Evolutionary conservation across 148 eudicot genomes (phyloP).

Genomic region (Rhododendron griersonianum): DNA sequence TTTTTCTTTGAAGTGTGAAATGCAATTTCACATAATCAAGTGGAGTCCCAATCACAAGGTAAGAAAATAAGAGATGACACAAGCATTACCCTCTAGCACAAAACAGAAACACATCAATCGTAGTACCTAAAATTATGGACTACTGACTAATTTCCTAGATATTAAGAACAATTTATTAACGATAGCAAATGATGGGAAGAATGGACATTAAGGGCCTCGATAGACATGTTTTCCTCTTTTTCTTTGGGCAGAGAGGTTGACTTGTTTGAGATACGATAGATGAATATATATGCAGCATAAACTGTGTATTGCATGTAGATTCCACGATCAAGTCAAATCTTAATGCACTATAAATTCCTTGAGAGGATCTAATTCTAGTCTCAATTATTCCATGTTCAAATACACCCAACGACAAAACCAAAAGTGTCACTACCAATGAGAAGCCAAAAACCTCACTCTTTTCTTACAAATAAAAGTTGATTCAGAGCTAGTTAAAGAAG

Average conservation of each 20-base stretch:
- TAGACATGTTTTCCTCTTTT: neutral
- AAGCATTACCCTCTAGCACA: neutral
- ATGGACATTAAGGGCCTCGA: neutral
- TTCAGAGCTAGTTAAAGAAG: neutral
- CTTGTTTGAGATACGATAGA: neutral
- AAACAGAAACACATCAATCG: neutral
- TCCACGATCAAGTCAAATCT: neutral
- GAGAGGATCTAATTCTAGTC: neutral
- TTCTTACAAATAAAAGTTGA: neutral
- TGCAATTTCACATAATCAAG: neutral
- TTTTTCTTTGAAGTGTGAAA: neutral
- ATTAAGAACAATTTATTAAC: neutral
- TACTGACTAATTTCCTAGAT: neutral
- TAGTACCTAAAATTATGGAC: neutral
- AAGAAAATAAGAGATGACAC: neutral
- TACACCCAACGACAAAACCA: neutral
- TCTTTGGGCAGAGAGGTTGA: neutral
- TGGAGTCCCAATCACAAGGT: neutral
- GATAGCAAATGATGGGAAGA: neutral
- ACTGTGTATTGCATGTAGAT: neutral
- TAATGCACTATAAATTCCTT: neutral
- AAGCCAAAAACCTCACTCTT: neutral
- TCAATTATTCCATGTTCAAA: neutral
- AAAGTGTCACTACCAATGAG: neutral
- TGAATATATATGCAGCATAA: neutral